These are phyloP conservation scores for Fusarium xyrophilum DNA, from an alignment of 2,329 filamentous ascomycete species.

Conservation along the genomic window DNA sequence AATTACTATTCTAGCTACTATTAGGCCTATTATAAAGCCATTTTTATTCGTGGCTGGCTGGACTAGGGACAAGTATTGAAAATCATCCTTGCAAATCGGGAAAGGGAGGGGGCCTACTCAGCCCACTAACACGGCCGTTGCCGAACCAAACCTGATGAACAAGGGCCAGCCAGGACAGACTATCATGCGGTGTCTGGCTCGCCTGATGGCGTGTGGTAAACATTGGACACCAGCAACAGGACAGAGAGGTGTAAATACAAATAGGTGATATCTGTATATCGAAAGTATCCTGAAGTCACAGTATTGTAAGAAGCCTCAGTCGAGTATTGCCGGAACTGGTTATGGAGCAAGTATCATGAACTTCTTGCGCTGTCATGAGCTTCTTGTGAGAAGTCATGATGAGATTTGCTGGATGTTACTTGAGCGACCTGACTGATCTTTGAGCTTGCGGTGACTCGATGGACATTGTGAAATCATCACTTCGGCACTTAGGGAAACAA, in stretches of 20 bases:
- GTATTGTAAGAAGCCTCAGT: not conserved
- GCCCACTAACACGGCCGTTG: slow-evolving; percentile 35
- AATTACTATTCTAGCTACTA: too few species aligned
- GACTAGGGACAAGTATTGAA: slow-evolving; percentile 8
- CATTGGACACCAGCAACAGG: slow-evolving; percentile 6
- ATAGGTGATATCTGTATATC: not conserved
- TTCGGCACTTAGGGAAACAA: not conserved
- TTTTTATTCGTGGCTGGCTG: slow-evolving; percentile 29
- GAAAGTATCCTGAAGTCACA: not conserved
- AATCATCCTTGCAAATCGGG: slow-evolving; percentile 22
- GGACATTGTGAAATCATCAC: not conserved
- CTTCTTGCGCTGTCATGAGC: not conserved
- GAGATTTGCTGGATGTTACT: not conserved
- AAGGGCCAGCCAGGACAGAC: slow-evolving; percentile 23
- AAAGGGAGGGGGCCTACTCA: slow-evolving; percentile 21
- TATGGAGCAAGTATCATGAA: slow-evolving; percentile 3
- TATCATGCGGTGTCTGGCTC: slow-evolving; percentile 32
- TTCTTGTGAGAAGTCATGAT: not conserved
- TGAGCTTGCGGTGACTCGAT: not conserved
- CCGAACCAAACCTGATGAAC: slow-evolving; percentile 32
- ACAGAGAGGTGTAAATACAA: slow-evolving; percentile 23
- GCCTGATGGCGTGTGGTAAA: slow-evolving; percentile 19
- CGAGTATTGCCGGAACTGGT: not conserved
- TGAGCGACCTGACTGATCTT: not conserved
- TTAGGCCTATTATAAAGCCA: too few species aligned